phyloP scores from a whole-genome alignment of 1,284 basidiomycete genomes.

The Tremellales sp. region DNA sequence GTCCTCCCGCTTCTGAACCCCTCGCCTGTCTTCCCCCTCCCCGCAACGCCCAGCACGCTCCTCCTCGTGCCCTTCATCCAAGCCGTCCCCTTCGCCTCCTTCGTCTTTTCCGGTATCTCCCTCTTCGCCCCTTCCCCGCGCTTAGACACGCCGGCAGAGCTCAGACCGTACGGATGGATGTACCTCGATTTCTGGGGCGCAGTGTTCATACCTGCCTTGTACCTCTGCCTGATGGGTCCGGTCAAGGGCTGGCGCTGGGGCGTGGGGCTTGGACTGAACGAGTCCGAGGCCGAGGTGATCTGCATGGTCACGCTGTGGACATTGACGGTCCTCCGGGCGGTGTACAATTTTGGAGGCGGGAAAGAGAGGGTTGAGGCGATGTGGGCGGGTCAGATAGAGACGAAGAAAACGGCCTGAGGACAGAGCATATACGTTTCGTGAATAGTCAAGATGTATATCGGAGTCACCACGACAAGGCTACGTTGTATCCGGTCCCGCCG shows the following conservation, averaged over 20 bases:
- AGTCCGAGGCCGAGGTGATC: slow-evolving; percentile 32
- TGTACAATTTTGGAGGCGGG: slow-evolving; percentile 39
- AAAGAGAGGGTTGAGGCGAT: slow-evolving; percentile 9
- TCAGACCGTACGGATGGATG: slow-evolving; percentile 41
- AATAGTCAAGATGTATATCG: neutral
- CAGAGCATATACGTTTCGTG: neutral
- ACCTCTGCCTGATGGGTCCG: slow-evolving; percentile 37
- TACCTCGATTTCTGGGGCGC: slow-evolving; percentile 44
- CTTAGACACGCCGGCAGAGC: slow-evolving; percentile 39
- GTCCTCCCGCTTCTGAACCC: slow-evolving; percentile 35
- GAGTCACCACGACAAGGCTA: neutral
- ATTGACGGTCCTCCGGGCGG: slow-evolving; percentile 28
- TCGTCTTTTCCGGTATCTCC: slow-evolving; percentile 38
- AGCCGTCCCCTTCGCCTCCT: slow-evolving; percentile 42
- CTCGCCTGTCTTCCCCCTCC: slow-evolving; percentile 19
- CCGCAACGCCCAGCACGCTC: slow-evolving; percentile 37
- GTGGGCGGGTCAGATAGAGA: neutral
- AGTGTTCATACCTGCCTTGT: slow-evolving; percentile 34
- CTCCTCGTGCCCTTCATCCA: slow-evolving; percentile 44
- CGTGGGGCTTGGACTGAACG: slow-evolving; percentile 12
- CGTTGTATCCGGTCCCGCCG: neutral
- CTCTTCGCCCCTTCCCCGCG: slow-evolving; percentile 35
- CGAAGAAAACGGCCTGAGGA: neutral
- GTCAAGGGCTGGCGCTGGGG: slow-evolving; percentile 37
- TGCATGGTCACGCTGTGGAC: slow-evolving; percentile 27